phyloP scores from a whole-genome alignment of 2,329 filamentous ascomycete genomes.

The Gnomoniopsis smithogilvyi region DNA sequence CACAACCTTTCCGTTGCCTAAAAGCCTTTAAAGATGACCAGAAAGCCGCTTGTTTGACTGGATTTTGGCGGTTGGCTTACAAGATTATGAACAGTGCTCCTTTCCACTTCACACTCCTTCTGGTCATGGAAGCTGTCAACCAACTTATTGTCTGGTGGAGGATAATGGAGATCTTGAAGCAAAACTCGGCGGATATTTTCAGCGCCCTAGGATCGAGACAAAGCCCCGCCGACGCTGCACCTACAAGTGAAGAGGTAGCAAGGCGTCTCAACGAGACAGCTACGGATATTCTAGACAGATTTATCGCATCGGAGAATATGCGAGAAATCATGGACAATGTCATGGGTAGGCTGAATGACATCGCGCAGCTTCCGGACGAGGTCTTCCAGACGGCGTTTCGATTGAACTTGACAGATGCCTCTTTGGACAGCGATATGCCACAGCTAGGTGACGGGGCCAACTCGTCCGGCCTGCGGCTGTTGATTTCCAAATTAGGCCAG shows the following conservation, averaged over 20 bases:
- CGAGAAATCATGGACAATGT: background rate
- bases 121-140: conserved; percentile 61
- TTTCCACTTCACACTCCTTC: conserved; percentile 59
- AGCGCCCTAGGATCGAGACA: background rate
- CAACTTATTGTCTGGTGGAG: conserved; percentile 51
- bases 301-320: background rate
- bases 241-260: background rate
- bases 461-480: background rate
- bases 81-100: too few species aligned
- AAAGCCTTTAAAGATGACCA: too few species aligned
- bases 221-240: background rate
- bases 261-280: conserved; percentile 6
- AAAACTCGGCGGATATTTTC: background rate
- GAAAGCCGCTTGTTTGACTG: too few species aligned
- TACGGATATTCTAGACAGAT: background rate
- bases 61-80: too few species aligned
- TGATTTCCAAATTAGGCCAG: background rate
- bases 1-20: too few species aligned
- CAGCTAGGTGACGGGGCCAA: background rate
- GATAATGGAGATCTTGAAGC: conserved; percentile 28
- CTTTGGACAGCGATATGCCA: background rate
- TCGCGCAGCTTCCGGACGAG: background rate
- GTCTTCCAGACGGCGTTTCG: background rate
- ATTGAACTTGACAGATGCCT: background rate
- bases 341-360: background rate